Percentiles rank a stretch among this genome's conserved stretches.
These are phyloP conservation scores for Euphorbia celastroides DNA, from an alignment of 441 rosid species.

Conservation along the genomic window DNA sequence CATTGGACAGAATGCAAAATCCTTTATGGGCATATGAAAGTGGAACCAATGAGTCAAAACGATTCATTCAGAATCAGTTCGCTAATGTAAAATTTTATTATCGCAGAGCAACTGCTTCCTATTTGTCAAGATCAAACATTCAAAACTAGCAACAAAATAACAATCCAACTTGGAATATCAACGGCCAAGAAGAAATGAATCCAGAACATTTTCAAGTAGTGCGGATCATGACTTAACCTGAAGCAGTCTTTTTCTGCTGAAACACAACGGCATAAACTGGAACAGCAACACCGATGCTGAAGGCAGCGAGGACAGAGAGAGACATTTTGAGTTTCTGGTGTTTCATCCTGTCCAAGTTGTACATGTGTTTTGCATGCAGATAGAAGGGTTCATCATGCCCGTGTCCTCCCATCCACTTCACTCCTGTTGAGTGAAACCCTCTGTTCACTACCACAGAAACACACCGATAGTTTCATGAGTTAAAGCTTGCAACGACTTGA, in stretches of 20 bases:
- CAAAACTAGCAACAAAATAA: conserved; percentile 5
- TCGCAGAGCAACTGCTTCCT: conserved; percentile 8
- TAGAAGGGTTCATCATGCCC: conserved; percentile 70
- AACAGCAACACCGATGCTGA: conserved; percentile 72
- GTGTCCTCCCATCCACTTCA: conserved; percentile 83
- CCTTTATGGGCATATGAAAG: too few species aligned
- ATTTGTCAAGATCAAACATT: conserved; percentile 13
- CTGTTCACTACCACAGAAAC: conserved; percentile 43
- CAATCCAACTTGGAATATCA: conserved; percentile 5
- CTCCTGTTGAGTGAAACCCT: conserved; percentile 78
- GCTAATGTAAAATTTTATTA: conserved; percentile 14
- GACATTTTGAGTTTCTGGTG: conserved; percentile 73
- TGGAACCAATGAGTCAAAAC: neutral
- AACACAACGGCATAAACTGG: conserved; percentile 82
- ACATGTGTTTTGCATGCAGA: conserved; percentile 94
- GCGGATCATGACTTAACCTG: conserved; percentile 33
- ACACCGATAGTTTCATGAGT: neutral
- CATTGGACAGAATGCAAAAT: too few species aligned
- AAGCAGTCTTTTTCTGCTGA: conserved; percentile 91
- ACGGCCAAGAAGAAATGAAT: conserved; percentile 13
- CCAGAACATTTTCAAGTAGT: conserved; percentile 30
- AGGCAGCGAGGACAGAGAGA: conserved; percentile 72
- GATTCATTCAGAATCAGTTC: neutral
- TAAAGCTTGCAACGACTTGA: neutral
- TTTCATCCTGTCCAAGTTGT: conserved; percentile 93